Conservation (phyloP, 257 asterid genomes). For the Nicotiana otophora region DNA sequence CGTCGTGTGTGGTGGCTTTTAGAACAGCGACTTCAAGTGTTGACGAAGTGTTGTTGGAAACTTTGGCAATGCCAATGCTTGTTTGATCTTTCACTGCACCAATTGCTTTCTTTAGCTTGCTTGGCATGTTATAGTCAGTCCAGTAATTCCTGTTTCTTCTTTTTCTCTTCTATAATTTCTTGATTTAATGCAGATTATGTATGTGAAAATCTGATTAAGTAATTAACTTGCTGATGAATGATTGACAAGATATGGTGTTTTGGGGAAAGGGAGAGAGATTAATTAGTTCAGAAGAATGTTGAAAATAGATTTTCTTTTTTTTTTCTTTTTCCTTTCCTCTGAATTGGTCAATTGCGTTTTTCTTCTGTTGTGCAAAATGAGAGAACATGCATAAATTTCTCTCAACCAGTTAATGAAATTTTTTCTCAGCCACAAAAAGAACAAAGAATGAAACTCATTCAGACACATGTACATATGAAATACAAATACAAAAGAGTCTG, state of each 20-base stretch:
- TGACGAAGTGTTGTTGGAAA: slow-evolving; percentile 47
- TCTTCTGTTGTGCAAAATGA: not conserved
- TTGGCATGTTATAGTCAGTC: slow-evolving; percentile 39
- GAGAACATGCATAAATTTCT: not conserved
- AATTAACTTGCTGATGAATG: not conserved
- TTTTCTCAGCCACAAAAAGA: not conserved
- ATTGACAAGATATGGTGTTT: not conserved
- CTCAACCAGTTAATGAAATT: not conserved
- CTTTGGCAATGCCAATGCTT: slow-evolving; percentile 87
- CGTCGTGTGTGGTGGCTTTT: slow-evolving; percentile 81
- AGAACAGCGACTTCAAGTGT: slow-evolving; percentile 66
- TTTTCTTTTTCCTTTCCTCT: not conserved
- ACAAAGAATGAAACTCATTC: not conserved
- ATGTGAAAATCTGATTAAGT: not conserved
- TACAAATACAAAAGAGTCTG: too few species aligned
- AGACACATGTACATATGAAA: not conserved
- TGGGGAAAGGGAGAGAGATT: not conserved
- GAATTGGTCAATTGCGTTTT: not conserved
- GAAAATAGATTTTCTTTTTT: too few species aligned
- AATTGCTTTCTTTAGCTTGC: slow-evolving; percentile 85
- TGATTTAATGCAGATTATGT: not conserved
- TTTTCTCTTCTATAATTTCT: not conserved
- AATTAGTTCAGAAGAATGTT: not conserved
- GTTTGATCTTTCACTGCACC: slow-evolving; percentile 86
- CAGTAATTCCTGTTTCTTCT: not conserved